Base-by-base conservation (phyloP, 148 eudicot genomes). In the Dianthus caryophyllus region DNA sequence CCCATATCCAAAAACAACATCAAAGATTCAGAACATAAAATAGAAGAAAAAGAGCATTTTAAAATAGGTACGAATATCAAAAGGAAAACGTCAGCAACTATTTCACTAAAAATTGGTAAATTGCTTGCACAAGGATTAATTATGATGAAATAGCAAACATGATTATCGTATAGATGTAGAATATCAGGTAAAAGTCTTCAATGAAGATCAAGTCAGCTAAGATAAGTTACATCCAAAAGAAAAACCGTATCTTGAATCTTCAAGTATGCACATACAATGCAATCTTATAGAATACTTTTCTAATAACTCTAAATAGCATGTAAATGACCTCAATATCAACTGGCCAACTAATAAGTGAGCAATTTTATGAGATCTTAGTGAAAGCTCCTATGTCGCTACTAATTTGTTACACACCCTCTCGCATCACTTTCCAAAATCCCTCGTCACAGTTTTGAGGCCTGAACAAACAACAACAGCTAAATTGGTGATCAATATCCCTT, bases 41-140 rank as follows among this genome's bases (percentile, higher is more conserved):
- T n/a, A n/a, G n/a, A n/a, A n/a, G n/a, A n/a, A n/a, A n/a, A n/a
- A n/a, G n/a, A n/a, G n/a, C n/a, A n/a, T n/a, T n/a, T n/a, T n/a
- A n/a, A n/a, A n/a, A 74, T 92, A 94, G 74, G 89, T 89, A 59
- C 87, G 89, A 55, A 92, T 89, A 78, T 92, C 97, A 72, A 87
- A 92, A 64, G 89, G 70, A 92, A 85, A 77, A 96, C 89, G 10
- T 92, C 96, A 27, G 71, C 81, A 24, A 92, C 96, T 76, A 83
- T 84, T 65, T 89, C 97, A 70, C 89, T 96, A 33, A 33, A 33
- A 33, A n/a, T 33, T 33, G 8, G 39, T 83, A 92, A 77, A 80
- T 80, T 85, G 41, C 97, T 96, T 89, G 75, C 9, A 11, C 18
- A 18, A 0, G 61, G 41, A 24, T 27, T 9, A 41, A 11, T 46